Base-by-base conservation (phyloP, 2,329 filamentous ascomycete genomes). In the Colletotrichum melonis region DNA sequence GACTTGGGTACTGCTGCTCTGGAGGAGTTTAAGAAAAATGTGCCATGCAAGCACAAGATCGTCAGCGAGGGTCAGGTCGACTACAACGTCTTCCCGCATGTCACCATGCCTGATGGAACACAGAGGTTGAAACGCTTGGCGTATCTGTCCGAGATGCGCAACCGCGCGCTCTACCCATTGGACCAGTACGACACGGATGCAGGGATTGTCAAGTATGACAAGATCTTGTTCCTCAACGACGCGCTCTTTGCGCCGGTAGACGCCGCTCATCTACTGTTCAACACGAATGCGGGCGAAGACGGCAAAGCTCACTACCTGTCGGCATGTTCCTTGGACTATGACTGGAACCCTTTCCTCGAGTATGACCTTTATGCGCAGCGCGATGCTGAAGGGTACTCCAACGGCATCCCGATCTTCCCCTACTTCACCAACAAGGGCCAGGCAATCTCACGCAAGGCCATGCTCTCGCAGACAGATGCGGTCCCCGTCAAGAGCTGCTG, bases 351-450 rank as follows among this genome's bases (percentile, higher is more conserved):
- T 0, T 90, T 92, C 75, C 86, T 89, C 54, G 93, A 91, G 79
- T 95, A 95, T 80, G 93, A 95, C 79, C 90, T 92, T 0, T 95
- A 93, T 79, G 93, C 92, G 1, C 89, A 92, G 24, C 87, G 93
- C 16, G 93, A 95, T 77, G 83, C 85, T 3, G 88, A 93, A 72
- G 92, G 92, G 1, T 88, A 89, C 76, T 88, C 88, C 32, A 87
- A 90, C 42, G 88, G 92, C 5, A 85, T 93, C 54, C 89, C 91
- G 1, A 89, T 92, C 72, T 95, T 89, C 80, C 93, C 93, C 0
- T 93, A 91, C 82, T 93, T 93, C 80, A 87, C 89, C 5, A 82
- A 79, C 58, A 84, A 82, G 1, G 89, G 89, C 1, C 80, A 87
- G 16, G 90, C 84, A 0, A 82, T 82, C n/a, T 91, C 88, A 49